phyloP scores from a whole-genome alignment of 75 land plant genomes.

The Sequoiadendron giganteum region DNA sequence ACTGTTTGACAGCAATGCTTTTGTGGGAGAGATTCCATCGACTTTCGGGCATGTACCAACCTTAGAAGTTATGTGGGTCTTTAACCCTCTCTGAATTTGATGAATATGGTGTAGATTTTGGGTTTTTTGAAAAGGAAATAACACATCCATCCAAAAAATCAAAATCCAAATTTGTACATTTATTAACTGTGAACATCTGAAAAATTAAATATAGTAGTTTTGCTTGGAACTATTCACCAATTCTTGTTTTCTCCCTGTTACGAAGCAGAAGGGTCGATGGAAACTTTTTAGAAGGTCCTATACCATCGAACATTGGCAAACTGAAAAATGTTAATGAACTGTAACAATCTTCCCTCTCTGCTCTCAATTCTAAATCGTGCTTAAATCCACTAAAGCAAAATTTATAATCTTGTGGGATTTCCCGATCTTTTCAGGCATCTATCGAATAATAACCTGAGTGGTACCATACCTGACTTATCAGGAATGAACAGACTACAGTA shows the following conservation, averaged over 20 bases:
- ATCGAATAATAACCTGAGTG: slow-evolving; percentile 49
- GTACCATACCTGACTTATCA: slow-evolving; percentile 57
- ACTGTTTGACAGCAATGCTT: slow-evolving; percentile 62
- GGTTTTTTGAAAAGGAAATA: not conserved
- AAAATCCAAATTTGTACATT: not conserved
- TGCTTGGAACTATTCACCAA: not conserved
- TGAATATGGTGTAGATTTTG: not conserved
- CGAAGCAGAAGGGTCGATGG: slow-evolving; percentile 63
- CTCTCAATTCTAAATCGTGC: not conserved
- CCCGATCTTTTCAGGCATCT: slow-evolving; percentile 40
- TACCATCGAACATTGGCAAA: slow-evolving; percentile 52
- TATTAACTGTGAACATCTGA: not conserved
- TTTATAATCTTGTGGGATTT: not conserved
- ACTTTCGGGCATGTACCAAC: slow-evolving; percentile 55
- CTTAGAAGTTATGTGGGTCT: slow-evolving; percentile 80
- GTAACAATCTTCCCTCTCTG: slow-evolving; percentile 31
- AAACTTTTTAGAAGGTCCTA: slow-evolving; percentile 36
- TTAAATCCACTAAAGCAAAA: not conserved
- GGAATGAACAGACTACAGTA: slow-evolving; percentile 48
- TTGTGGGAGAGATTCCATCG: slow-evolving; percentile 58
- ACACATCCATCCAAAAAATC: not conserved
- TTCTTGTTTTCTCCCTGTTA: not conserved
- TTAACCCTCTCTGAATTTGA: not conserved
- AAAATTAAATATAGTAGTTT: too few relatives aligned
- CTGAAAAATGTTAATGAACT: slow-evolving; percentile 51